Percentiles rank a stretch among this genome's conserved stretches.
Evolutionary conservation across 2,329 filamentous ascomycete genomes (phyloP).

Genomic region (Waltergamsia citrina): DNA sequence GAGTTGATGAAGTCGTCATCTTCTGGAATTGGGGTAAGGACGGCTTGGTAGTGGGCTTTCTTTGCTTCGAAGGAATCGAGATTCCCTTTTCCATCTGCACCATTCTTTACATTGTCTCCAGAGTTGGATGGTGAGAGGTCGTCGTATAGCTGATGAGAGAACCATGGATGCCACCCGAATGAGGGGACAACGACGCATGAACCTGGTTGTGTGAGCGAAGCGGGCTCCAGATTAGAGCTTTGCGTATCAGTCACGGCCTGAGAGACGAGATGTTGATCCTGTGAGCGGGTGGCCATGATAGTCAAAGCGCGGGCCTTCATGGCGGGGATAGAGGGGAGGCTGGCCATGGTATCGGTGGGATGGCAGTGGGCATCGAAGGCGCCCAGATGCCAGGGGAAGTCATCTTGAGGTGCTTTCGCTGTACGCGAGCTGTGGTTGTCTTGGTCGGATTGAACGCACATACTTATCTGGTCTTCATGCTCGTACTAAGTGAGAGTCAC

Average conservation of each 20-base stretch:
- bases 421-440: too few relatives aligned
- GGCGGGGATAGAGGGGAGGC: conserved; percentile 41
- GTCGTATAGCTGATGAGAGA: conserved; percentile 66
- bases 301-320: conserved; percentile 62
- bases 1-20: conserved; percentile 30
- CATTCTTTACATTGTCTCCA: too few relatives aligned
- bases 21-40: conserved; percentile 44
- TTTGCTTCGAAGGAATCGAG: conserved; percentile 31
- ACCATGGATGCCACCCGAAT: conserved; percentile 90
- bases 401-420: too few relatives aligned
- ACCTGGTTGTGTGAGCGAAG: not conserved
- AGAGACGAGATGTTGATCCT: conserved; percentile 67
- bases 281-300: conserved; percentile 66
- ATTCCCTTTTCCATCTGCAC: too few relatives aligned
- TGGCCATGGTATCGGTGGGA: conserved; percentile 67
- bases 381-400: conserved; percentile 61
- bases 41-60: conserved; percentile 53
- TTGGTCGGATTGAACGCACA: too few relatives aligned
- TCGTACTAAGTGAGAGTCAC: too few relatives aligned
- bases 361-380: conserved; percentile 78
- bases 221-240: not conserved
- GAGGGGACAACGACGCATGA: conserved; percentile 43
- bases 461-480: too few relatives aligned
- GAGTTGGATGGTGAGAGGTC: conserved; percentile 34
- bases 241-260: conserved; percentile 32